Evolutionary conservation across 192 early-diverging fungal genomes (phyloP).

Genomic region (Coemansia sp.): DNA sequence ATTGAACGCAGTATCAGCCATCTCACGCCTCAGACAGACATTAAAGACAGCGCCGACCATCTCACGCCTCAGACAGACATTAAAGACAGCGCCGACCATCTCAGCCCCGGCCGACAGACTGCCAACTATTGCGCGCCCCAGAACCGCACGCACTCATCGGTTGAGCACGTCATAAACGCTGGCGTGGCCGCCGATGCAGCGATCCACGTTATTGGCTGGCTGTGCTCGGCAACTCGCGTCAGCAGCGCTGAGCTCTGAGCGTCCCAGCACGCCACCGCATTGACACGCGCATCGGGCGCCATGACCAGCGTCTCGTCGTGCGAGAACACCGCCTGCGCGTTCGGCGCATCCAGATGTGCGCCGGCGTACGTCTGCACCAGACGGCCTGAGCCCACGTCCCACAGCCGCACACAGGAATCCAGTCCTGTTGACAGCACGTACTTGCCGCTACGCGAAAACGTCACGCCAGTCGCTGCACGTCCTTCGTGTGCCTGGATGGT

Average conservation of each 20-base stretch:
- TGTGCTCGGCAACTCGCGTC: conserved; percentile 29
- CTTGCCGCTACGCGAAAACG: conserved; percentile 72
- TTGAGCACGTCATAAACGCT: conserved; percentile 48
- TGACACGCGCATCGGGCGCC: conserved; percentile 63
- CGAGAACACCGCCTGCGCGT: conserved; percentile 57
- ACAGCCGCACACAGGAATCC: conserved; percentile 73
- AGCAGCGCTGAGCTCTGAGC: conserved; percentile 62
- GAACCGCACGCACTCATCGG: conserved; percentile 40
- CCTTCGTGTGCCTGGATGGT: conserved; percentile 83
- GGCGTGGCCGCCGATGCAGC: conserved; percentile 27
- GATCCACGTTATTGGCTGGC: conserved; percentile 30
- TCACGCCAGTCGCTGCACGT: conserved; percentile 65
- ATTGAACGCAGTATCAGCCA: not conserved
- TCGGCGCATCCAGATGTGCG: conserved; percentile 46
- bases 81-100: too few species aligned
- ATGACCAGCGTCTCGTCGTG: conserved; percentile 73
- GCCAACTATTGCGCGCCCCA: conserved; percentile 15
- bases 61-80: too few species aligned
- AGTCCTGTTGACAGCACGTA: conserved; percentile 78
- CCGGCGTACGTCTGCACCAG: conserved; percentile 73
- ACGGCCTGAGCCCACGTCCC: conserved; percentile 79
- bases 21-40: not conserved
- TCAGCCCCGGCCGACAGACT: too few species aligned
- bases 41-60: not conserved
- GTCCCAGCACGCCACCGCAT: conserved; percentile 71